phyloP scores from a whole-genome alignment of 2,329 filamentous ascomycete genomes.

The Alternaria viburni region DNA sequence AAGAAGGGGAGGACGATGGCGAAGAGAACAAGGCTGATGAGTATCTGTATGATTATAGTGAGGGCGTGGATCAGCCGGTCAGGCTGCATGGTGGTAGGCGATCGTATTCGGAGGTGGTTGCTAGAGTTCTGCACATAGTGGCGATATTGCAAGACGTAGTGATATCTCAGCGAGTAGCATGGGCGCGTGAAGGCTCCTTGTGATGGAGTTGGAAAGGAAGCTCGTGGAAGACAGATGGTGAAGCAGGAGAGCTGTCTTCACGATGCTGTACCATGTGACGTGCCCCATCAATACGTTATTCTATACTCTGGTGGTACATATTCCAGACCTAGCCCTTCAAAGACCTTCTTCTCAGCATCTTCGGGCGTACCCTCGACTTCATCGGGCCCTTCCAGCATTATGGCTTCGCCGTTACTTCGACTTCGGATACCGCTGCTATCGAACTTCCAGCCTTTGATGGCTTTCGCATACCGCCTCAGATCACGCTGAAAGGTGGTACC shows the following conservation, averaged over 20 bases:
- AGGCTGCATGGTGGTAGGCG: not conserved
- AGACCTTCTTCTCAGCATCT: conserved; percentile 79
- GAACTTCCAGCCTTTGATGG: conserved; percentile 77
- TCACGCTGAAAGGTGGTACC: conserved; percentile 91
- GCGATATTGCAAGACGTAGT: not conserved
- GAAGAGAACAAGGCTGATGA: not conserved
- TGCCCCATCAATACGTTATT: conserved; percentile 50
- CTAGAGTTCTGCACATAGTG: not conserved
- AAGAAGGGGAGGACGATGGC: conserved; percentile 5
- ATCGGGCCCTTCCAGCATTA: conserved; percentile 66
- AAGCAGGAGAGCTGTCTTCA: not conserved
- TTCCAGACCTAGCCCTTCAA: conserved; percentile 73
- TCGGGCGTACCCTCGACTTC: conserved; percentile 61
- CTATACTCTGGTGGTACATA: conserved; percentile 53
- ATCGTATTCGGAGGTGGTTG: not conserved
- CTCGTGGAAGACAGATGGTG: not conserved
- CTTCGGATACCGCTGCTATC: conserved; percentile 86
- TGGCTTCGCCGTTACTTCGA: conserved; percentile 69
- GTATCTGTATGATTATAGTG: not conserved
- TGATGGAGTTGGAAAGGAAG: not conserved
- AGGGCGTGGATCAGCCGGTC: not conserved
- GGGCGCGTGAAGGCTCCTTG: not conserved
- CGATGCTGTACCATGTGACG: not conserved
- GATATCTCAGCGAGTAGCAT: not conserved
- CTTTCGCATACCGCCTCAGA: conserved; percentile 78